These are phyloP conservation scores for Torulaspora delbrueckii DNA, from an alignment of 805 yeast genomes.

Conservation along the genomic window DNA sequence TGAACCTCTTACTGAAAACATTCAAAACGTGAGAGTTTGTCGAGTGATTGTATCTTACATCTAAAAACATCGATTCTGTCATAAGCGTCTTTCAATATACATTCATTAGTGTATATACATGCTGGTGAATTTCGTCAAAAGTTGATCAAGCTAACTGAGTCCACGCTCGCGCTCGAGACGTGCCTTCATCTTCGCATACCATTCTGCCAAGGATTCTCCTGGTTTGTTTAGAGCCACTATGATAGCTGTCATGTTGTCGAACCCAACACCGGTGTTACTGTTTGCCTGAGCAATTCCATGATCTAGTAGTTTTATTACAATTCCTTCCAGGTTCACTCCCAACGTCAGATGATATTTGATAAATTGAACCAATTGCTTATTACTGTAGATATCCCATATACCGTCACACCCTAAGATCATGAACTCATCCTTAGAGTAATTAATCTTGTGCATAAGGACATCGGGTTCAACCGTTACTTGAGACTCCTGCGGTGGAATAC, in stretches of 20 bases:
- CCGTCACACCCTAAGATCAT: constrained; percentile 77
- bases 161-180: constrained; percentile 37
- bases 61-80: not conserved
- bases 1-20: too few relatives aligned
- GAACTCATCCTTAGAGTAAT: constrained; percentile 52
- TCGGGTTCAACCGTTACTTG: constrained; percentile 81
- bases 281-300: constrained; percentile 67
- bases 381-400: constrained; percentile 69
- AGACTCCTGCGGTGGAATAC: constrained; percentile 57
- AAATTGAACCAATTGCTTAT: constrained; percentile 47
- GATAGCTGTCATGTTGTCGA: constrained; percentile 77
- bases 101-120: constrained; percentile 3
- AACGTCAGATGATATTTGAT: constrained; percentile 54
- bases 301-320: constrained; percentile 55
- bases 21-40: too few relatives aligned
- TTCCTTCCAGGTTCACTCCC: constrained; percentile 55
- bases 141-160: not conserved
- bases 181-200: constrained; percentile 53
- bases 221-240: constrained; percentile 56
- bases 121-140: not conserved
- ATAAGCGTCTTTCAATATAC: not conserved
- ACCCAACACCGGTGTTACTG: constrained; percentile 71
- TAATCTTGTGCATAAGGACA: constrained; percentile 50
- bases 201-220: constrained; percentile 43
- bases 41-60: too few relatives aligned